Conservation (phyloP, 495 filamentous ascomycete genomes). For the Xylaria nigripes region DNA sequence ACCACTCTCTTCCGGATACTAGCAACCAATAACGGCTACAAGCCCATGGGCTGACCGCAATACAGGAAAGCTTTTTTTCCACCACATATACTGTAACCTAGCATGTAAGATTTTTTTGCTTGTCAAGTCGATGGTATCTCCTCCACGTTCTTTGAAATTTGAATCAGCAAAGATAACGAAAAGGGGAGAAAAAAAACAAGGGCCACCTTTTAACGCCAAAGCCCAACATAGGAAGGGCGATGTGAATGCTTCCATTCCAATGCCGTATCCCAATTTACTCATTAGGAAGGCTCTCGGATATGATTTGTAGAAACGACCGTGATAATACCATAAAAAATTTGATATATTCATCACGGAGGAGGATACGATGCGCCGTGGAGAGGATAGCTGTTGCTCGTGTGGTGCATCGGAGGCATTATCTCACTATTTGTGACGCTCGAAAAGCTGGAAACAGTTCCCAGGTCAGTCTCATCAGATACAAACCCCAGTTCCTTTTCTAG, state of each 20-base stretch:
- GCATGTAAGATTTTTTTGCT: not conserved
- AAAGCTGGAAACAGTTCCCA: constrained; percentile 33
- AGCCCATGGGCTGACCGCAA: no score
- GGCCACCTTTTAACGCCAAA: not conserved
- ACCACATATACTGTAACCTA: not conserved
- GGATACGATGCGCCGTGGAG: not conserved
- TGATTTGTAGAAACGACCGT: not conserved
- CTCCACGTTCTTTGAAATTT: constrained; percentile 18
- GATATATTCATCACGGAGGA: constrained; percentile 15
- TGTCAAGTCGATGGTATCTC: constrained; percentile 26
- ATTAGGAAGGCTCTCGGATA: not conserved
- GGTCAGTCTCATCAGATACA: constrained; percentile 20
- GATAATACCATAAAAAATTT: constrained; percentile 6
- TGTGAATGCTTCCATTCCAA: constrained; percentile 6
- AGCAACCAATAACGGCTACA: no score
- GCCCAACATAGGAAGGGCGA: not conserved
- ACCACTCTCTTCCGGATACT: no score
- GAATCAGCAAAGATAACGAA: not conserved
- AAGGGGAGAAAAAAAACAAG: constrained; percentile 4
- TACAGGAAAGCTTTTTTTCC: no score
- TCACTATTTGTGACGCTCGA: constrained; percentile 35
- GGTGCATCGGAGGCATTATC: constrained; percentile 16
- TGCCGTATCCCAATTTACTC: not conserved
- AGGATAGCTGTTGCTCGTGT: constrained; percentile 15
- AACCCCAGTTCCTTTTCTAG: constrained; percentile 46